Conservation (phyloP, 805 yeast species). For the baker's yeast (Saccharomyces cerevisiae) region DNA sequence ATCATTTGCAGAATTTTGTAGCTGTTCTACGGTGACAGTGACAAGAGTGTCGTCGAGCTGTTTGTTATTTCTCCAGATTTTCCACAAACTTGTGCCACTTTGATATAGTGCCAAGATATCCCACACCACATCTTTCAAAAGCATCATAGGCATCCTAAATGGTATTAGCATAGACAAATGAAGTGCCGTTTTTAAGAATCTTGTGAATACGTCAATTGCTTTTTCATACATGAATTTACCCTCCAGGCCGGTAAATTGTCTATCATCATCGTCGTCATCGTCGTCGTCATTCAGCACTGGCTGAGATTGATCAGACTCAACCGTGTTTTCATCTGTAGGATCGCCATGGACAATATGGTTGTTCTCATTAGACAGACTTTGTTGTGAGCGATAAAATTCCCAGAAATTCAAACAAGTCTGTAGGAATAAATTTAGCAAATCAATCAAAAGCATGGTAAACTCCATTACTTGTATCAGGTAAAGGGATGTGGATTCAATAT, state of each 20-base stretch:
- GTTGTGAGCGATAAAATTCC: slow-evolving; percentile 37
- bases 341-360: slow-evolving; percentile 4
- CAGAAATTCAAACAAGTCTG: slow-evolving; percentile 34
- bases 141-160: slow-evolving; percentile 37
- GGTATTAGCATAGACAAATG: slow-evolving; percentile 42
- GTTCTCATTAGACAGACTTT: neutral
- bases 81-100: slow-evolving; percentile 33
- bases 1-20: slow-evolving; percentile 52
- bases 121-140: slow-evolving; percentile 42
- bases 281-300: slow-evolving; percentile 6
- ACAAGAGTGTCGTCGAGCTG: slow-evolving; percentile 56
- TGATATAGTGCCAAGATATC: slow-evolving; percentile 29
- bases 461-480: slow-evolving; percentile 69
- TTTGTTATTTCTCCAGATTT: slow-evolving; percentile 40
- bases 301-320: neutral
- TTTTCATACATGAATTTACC: slow-evolving; percentile 52
- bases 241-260: slow-evolving; percentile 48
- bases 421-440: slow-evolving; percentile 31
- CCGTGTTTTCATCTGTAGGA: slow-evolving; percentile 4
- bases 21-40: slow-evolving; percentile 56
- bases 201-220: slow-evolving; percentile 44
- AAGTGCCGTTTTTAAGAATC: slow-evolving; percentile 39
- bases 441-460: slow-evolving; percentile 55
- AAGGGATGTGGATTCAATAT: slow-evolving; percentile 38
- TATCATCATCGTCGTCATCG: slow-evolving; percentile 29